Conservation (phyloP, 169 alveolate genomes). For the Plasmodium falciparum region DNA sequence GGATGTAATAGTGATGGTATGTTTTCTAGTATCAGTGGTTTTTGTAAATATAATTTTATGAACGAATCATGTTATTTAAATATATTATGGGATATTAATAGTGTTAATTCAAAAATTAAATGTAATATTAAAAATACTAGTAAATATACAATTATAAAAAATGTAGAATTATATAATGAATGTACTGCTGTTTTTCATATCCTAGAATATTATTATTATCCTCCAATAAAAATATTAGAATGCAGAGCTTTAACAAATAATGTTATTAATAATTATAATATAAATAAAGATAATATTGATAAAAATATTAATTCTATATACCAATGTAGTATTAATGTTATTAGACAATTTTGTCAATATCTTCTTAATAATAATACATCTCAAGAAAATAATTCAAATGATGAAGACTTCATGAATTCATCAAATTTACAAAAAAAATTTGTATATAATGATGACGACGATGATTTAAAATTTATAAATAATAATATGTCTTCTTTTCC, state of each 20-base stretch:
- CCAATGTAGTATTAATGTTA: constrained; percentile 76
- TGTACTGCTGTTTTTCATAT: constrained; percentile 88
- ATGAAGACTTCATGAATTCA: constrained; percentile 38
- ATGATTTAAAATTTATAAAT: constrained; percentile 23
- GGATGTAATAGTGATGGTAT: constrained; percentile 87
- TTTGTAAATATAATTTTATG: constrained; percentile 81
- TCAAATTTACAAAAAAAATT: constrained; percentile 4
- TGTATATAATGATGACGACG: constrained; percentile 20
- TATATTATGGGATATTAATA: constrained; percentile 84
- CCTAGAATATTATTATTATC: constrained; percentile 82
- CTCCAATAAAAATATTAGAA: constrained; percentile 76
- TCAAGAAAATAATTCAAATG: constrained; percentile 37
- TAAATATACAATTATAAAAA: constrained; percentile 81
- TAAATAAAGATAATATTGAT: constrained; percentile 57
- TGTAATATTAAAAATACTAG: constrained; percentile 83
- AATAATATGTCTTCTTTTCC: constrained; percentile 10
- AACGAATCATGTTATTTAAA: constrained; percentile 84
- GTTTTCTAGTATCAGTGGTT: constrained; percentile 85
- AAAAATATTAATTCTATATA: constrained; percentile 49
- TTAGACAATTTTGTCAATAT: constrained; percentile 75
- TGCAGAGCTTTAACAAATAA: constrained; percentile 74
- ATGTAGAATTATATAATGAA: constrained; percentile 86
- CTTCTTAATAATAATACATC: constrained; percentile 51
- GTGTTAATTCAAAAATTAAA: constrained; percentile 81
- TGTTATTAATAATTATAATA: constrained; percentile 62